Evolutionary conservation across 1,139 yeast genomes (phyloP), one percentile per base, ranked within the genome.

Genomic region (Saccharomyces hybrid): DNA sequence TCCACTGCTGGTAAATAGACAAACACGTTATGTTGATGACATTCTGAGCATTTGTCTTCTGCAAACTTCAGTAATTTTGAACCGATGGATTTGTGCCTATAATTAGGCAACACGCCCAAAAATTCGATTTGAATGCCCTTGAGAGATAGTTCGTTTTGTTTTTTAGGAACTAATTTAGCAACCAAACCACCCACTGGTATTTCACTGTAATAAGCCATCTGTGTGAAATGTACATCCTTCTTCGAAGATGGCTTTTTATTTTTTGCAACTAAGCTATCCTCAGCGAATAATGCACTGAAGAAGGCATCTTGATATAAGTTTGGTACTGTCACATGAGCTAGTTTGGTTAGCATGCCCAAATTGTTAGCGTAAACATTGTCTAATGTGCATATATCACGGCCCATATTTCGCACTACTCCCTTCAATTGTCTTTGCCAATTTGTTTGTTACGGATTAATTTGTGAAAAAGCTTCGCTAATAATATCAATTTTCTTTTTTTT

Each of bases 121-220:
- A 83, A 76, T 67, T 85, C 85, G 46, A 88, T 76, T 60, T 84
- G 80, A 1, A 86, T 76, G 4, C 82, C 80, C 16, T 71, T 66
- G 2, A 79, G 78, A 2, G 72, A 62, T n/a, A 61, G 60, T 64
- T 71, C 59, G 66, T 70, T 55, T 68, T 55, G 57, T 48, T 59
- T 63, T 42, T 61, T 63, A 14, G 60, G 55, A n/a, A 63, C 67
- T 1, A 76, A 64, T 58, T 77, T 77, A 42, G 81, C 81, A 59
- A 77, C 80, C 42, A 87, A 71, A 2, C 82, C 84, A 2, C 90
- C 96, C 2, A 88, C 90, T 5, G 95, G 89, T n/a, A 83, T 73
- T 61, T 83, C 89, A 16, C 83, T 76, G 64, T 76, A 82, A 68
- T 71, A 84, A 1, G 85, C 88, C 53, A 77, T 59, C 49, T 62